Conservation (phyloP, 768 basidiomycete genomes). For the Suillus variegatus region DNA sequence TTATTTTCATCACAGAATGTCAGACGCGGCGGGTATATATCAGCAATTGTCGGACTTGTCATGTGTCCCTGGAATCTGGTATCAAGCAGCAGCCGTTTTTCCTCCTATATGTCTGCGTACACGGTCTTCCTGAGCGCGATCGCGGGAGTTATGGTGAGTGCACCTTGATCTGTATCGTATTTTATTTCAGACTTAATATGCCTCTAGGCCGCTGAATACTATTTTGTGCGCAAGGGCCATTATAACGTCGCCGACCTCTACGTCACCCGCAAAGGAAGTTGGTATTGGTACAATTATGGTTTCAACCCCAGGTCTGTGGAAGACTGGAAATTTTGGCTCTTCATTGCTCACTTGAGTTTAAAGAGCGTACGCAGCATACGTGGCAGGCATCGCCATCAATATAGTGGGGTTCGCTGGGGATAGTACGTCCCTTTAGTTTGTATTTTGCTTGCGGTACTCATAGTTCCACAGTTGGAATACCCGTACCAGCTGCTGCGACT, state of each 20-base stretch:
- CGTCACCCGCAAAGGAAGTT: constrained; percentile 49
- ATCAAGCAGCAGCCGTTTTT: constrained; percentile 68
- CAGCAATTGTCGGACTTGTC: constrained; percentile 67
- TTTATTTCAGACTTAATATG: neutral
- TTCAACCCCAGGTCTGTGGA: constrained; percentile 60
- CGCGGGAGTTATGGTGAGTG: constrained; percentile 66
- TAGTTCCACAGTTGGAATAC: constrained; percentile 43
- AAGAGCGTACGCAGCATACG: constrained; percentile 62
- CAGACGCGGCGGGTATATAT: constrained; percentile 74
- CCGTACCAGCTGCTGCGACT: constrained; percentile 65
- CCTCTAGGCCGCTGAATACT: constrained; percentile 69
- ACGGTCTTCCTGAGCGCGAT: constrained; percentile 77
- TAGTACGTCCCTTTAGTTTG: constrained; percentile 36
- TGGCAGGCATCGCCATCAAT: constrained; percentile 73
- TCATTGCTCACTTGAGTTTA: neutral
- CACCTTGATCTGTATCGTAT: too few species aligned
- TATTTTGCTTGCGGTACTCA: neutral
- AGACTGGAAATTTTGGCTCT: neutral
- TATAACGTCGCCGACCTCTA: constrained; percentile 70
- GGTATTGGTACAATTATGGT: constrained; percentile 72
- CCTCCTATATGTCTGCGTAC: constrained; percentile 76
- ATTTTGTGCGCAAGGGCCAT: constrained; percentile 62
- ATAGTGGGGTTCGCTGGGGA: constrained; percentile 77
- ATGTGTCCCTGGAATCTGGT: constrained; percentile 75
- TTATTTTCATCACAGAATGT: constrained; percentile 51